Conservation (phyloP, 2,329 filamentous ascomycete genomes). For the Aureobasidium melanogenum region DNA sequence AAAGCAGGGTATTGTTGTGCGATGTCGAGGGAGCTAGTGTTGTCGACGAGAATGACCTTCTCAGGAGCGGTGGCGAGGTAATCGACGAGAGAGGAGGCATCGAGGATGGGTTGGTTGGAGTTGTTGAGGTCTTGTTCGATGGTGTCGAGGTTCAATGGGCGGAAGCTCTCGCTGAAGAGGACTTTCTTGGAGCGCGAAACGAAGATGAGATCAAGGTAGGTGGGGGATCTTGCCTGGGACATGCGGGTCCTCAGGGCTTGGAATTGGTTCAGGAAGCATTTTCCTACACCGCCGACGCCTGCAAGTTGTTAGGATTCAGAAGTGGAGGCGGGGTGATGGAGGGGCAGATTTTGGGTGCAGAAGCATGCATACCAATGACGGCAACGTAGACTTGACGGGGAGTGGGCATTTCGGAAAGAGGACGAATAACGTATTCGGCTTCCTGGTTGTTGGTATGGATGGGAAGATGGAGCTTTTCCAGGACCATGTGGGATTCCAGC, state of each 20-base stretch:
- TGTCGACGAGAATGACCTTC: conserved; percentile 81
- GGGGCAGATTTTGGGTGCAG: conserved; percentile 4
- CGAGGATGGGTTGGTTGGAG: conserved; percentile 56
- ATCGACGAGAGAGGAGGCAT: conserved; percentile 61
- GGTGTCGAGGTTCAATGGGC: conserved; percentile 53
- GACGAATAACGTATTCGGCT: not conserved
- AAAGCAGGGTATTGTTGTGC: conserved; percentile 76
- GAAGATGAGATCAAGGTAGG: conserved; percentile 70
- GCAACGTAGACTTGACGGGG: conserved; percentile 38
- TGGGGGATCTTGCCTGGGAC: conserved; percentile 41
- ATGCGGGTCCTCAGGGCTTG: conserved; percentile 55
- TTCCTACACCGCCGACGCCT: conserved; percentile 91
- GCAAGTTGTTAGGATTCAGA: conserved; percentile 14
- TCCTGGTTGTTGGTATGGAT: not conserved
- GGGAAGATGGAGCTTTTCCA: not conserved
- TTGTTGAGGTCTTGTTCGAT: conserved; percentile 53
- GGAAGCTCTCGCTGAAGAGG: conserved; percentile 65
- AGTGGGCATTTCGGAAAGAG: conserved; percentile 29
- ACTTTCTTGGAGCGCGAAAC: conserved; percentile 80
- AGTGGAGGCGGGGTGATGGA: not conserved
- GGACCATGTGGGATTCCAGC: not conserved
- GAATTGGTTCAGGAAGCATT: conserved; percentile 80
- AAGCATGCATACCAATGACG: conserved; percentile 31
- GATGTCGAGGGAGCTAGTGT: conserved; percentile 83
- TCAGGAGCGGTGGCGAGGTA: conserved; percentile 71